Conservation (phyloP, 306 rosid genomes). For the Sphenostylis stenocarpa region DNA sequence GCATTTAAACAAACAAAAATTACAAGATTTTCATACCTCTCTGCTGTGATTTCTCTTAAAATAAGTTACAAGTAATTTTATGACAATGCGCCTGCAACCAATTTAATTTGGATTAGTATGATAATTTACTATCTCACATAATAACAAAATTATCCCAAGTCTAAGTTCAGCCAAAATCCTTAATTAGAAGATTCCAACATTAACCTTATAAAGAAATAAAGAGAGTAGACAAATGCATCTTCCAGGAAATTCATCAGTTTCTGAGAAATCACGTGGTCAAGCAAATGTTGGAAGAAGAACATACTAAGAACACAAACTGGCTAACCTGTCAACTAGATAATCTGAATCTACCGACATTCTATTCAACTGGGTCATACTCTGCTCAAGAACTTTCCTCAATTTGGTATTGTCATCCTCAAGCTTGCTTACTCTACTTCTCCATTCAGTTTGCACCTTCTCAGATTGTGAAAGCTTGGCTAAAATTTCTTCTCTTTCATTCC, state of each 20-base stretch:
- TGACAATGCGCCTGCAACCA: slow-evolving; percentile 80
- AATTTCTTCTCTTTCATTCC: slow-evolving; percentile 62
- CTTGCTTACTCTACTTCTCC: slow-evolving; percentile 70
- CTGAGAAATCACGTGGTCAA: not conserved
- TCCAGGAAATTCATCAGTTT: not conserved
- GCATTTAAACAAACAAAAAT: not conserved
- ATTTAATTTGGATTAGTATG: slow-evolving; percentile 26
- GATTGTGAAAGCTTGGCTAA: slow-evolving; percentile 61
- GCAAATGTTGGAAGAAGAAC: not conserved
- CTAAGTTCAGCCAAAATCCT: slow-evolving; percentile 12
- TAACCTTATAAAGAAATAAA: not conserved
- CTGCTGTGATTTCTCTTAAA: slow-evolving; percentile 77
- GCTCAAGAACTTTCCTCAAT: slow-evolving; percentile 77
- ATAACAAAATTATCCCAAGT: not conserved
- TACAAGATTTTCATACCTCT: slow-evolving; percentile 56
- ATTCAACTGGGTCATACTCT: slow-evolving; percentile 85
- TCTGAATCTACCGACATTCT: slow-evolving; percentile 96
- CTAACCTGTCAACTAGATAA: slow-evolving; percentile 83
- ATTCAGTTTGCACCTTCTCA: slow-evolving; percentile 67
- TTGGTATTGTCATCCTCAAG: slow-evolving; percentile 92
- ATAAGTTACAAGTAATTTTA: slow-evolving; percentile 77
- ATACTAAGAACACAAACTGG: not conserved
- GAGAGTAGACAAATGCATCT: not conserved
- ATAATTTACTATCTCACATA: not conserved
- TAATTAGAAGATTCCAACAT: not conserved